phyloP scores from a whole-genome alignment of 371 early-diverging fungal species.

The Rhizopus stolonifer region DNA sequence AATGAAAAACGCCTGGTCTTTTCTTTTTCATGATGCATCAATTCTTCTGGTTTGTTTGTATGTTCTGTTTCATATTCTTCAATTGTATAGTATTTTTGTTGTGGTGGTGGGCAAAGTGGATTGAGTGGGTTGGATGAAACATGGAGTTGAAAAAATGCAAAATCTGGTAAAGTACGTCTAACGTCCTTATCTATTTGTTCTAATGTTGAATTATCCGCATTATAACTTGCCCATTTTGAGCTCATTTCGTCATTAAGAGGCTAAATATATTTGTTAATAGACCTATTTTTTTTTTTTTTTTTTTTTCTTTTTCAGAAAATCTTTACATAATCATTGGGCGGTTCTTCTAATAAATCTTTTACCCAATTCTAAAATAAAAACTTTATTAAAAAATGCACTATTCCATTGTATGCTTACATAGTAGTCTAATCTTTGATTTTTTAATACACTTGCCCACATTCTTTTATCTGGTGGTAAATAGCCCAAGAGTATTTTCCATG shows the following conservation, averaged over 20 bases:
- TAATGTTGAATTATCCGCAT: conserved; percentile 58
- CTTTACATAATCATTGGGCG: conserved; percentile 44
- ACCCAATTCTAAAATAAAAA: conserved; percentile 55
- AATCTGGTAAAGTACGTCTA: conserved; percentile 78
- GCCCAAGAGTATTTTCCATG: conserved; percentile 76
- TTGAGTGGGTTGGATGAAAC: conserved; percentile 34
- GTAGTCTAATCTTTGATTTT: conserved; percentile 58
- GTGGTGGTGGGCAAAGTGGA: neutral
- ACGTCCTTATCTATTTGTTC: conserved; percentile 88
- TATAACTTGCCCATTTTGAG: conserved; percentile 58
- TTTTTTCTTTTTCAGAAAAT: neutral
- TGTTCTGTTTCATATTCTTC: conserved; percentile 13
- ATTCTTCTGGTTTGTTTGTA: conserved; percentile 2
- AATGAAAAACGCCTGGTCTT: conserved; percentile 37
- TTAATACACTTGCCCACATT: conserved; percentile 57
- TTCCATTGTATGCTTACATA: conserved; percentile 52
- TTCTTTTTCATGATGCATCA: conserved; percentile 16
- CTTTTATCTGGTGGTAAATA: conserved; percentile 77
- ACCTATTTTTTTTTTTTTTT: no score
- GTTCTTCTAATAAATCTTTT: conserved; percentile 53
- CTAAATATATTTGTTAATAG: conserved; percentile 15
- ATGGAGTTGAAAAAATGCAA: conserved; percentile 72
- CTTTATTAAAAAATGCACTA: no score
- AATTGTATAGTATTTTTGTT: conserved; percentile 1
- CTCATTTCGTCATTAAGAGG: conserved; percentile 42